These are phyloP conservation scores for Nicotiana noctiflora DNA, from an alignment of 257 asterid species.

Conservation along the genomic window DNA sequence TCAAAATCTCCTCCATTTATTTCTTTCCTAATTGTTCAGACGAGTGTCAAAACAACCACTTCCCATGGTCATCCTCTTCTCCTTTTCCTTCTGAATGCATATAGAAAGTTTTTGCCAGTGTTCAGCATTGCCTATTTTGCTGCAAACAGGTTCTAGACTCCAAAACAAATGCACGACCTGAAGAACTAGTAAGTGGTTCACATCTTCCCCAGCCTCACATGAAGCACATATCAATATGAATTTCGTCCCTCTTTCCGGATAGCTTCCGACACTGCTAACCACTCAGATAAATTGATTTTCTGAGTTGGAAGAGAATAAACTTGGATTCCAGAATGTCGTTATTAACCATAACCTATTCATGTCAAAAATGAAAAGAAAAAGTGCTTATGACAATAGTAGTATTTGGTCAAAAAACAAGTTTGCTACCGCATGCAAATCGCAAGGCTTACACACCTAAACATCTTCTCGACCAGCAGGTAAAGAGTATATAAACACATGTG, in stretches of 20 bases:
- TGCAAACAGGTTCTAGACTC: background rate
- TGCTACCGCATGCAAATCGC: background rate
- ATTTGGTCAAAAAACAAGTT: background rate
- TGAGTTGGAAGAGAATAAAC: background rate
- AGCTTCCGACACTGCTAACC: background rate
- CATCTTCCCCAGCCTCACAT: background rate
- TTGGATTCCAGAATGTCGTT: no score
- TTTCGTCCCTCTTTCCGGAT: background rate
- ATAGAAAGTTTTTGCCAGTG: background rate
- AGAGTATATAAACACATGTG: background rate
- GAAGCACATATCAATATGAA: background rate
- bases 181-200: background rate
- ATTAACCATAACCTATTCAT: background rate
- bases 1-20: background rate
- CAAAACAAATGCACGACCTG: background rate
- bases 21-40: background rate
- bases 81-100: background rate
- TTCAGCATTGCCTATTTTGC: background rate
- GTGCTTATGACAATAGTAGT: background rate
- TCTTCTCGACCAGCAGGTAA: background rate
- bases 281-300: background rate
- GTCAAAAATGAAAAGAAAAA: background rate
- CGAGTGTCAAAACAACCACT: background rate
- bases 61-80: background rate
- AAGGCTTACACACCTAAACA: background rate